Base-by-base conservation (phyloP, 2,329 filamentous ascomycete species). In the Phialocephala sp. region DNA sequence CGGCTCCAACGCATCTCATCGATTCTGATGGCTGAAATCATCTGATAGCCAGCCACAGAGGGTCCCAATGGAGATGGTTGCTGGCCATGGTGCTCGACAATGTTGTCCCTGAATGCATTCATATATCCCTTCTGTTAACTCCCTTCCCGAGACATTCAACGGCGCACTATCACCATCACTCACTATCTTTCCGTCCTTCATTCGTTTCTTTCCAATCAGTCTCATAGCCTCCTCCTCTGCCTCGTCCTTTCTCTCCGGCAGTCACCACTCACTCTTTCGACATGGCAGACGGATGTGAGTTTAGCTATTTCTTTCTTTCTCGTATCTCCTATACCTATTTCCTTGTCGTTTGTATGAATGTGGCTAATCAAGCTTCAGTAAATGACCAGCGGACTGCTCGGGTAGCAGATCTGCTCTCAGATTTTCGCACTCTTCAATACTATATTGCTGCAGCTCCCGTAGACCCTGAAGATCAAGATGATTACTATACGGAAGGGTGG, bases 401-500 rank as follows among this genome's bases (percentile, higher is more conserved):
- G 70, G 87, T 89, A 73, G 87, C 85, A 76, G 84, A 89, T 71
- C 77, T 89, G 58, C 82, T 89, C 47, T 79, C 82, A 68, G 87
- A 89, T 75, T 89, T 90, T 76, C 84, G 83, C 68, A 84, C 79
- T 52, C 80, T 89, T 32, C 87, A 89, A 75, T 86, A 85, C 76
- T 85, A 84, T 75, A 89, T 90, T 73, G 84, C 87, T 39, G 81
- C 82, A 11, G 84, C 80, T 8, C 84, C 85, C 14, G 81, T 81
- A 62, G 81, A 86, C n/a, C 85, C 87, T 8, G 72, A 77, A 3
- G 78, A 87, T 76, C 77, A 80, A 64, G 82, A 85, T 61, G 87
- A 89, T 73, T 87, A 88, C 73, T 85, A 87, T 76, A 87, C 86
- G 14, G 86, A 88, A 68, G 87, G 87, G 24, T 90, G 86, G 86